phyloP scores from a whole-genome alignment of 2,329 filamentous ascomycete species.

The Tolypocladium cylindrosporum region DNA sequence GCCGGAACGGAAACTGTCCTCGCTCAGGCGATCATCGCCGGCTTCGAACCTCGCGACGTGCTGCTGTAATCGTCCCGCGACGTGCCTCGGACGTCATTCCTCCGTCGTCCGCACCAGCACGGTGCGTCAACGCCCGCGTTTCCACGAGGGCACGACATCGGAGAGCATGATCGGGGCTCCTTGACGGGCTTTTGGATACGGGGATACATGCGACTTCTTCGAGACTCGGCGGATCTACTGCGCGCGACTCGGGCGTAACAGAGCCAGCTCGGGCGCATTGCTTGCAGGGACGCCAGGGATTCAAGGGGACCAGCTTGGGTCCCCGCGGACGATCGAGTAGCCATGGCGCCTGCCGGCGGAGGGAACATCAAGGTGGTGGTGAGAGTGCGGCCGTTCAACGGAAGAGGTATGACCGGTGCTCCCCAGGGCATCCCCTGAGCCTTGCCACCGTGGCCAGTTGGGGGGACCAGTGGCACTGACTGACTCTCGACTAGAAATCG shows the following conservation, averaged over 20 bases:
- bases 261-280: slow-evolving; percentile 15
- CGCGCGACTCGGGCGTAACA: neutral
- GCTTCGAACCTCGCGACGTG: neutral
- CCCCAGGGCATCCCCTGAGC: neutral
- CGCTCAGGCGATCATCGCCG: neutral
- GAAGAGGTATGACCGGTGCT: slow-evolving; percentile 54
- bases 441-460: neutral
- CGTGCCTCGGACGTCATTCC: slow-evolving; percentile 1
- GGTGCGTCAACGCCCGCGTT: neutral
- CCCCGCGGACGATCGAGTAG: slow-evolving; percentile 20
- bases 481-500: slow-evolving; percentile 54
- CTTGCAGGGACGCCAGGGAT: slow-evolving; percentile 11
- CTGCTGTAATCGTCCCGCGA: neutral
- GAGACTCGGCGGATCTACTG: neutral
- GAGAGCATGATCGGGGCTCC: slow-evolving; percentile 7
- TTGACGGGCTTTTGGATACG: slow-evolving; percentile 4
- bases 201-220: slow-evolving; percentile 1
- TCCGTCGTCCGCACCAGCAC: neutral
- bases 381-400: slow-evolving; percentile 89
- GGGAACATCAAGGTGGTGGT: slow-evolving; percentile 99
- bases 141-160: neutral
- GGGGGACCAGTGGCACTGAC: slow-evolving; percentile 7
- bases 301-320: slow-evolving; percentile 24
- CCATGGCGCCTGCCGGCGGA: slow-evolving; percentile 51
- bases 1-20: neutral